Evolutionary conservation across 2,329 filamentous ascomycete genomes (phyloP), one percentile per base, ranked within the genome.

Genomic region (Byssothecium circinans): DNA sequence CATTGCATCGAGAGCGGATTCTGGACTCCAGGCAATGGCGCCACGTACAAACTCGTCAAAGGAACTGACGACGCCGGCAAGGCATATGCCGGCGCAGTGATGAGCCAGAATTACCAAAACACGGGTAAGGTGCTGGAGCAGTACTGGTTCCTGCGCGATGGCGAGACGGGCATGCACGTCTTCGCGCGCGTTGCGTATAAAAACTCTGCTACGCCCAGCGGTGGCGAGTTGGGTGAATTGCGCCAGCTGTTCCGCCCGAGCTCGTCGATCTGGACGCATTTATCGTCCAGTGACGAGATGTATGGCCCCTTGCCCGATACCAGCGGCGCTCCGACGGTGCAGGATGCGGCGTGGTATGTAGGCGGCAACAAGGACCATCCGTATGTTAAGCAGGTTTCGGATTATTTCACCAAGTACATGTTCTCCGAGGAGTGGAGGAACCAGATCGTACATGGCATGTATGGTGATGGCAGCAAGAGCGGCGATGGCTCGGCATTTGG

Each of bases 381-480:
- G 0, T 86, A 85, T 56, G 79, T 82, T 0, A 64, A 76, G 30
- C 69, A 81, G 37, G 76, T 80, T 46, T 74, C 79, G 1, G 79
- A 84, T 37, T 86, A 84, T 64, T 86, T 85, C 58, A 86, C 83
- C 18, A 86, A 86, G 61, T 86, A 86, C 57, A 85, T 79, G 0
- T 85, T 86, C 49, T 74, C 76, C 4, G 80, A 81, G 47, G 74
- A 74, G 1, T 85, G 81, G 80, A 73, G 81, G 40, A 75, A 83
- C 37, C 80, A 84, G 47, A 74, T 75, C 30, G 81, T 79, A 2
- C 81, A 85, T 55, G 82, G 82, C 2, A 60, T 77, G 49, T 83
- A 75, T 54, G 74, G 75, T 2, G 79, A 80, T 62, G 79, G 79
- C 1, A 75, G 73, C 2, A 72, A 70, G 12, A 82, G 76, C 12